Evolutionary conservation across 108 stramenopile genomes (phyloP), one percentile per base, ranked within the genome.

Genomic region (Nannochloropsis oceanica): DNA sequence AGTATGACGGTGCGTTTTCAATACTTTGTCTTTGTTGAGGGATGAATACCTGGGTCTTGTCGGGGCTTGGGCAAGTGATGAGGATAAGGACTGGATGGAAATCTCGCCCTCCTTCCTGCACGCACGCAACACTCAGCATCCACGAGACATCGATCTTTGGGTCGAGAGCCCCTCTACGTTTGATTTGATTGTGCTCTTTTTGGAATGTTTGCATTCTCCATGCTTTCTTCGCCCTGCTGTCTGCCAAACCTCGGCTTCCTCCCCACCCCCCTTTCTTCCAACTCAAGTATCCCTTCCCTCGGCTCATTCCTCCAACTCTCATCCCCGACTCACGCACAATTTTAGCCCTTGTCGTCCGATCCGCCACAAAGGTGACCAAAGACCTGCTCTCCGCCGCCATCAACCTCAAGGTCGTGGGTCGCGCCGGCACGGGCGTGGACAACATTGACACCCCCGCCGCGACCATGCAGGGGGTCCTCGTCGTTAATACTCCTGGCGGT

Each of bases 361-460:
- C 89, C 42, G 91, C 88, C 43, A 91, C 91, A 10, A 91, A 91
- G 90, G 91, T 91, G 9, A 89, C 85, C 46, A 87, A 82, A 8
- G 90, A 87, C 27, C 42, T 91, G 26, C 84, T 91, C 73, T 26
- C 88, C 25, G 88, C 91, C 27, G 91, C 87, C 20, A 79, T 83
- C 18, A 91, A 91, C 80, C 80, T 91, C 42, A 91, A 91, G 87
- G 85, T 91, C 13, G 88, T 91, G 42, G 91, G 91, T 27, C 84
- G 82, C 2, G 83, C 86, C 13, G 86, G 26, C 42, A 42, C 79
- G 73, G 91, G 91, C 44, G 91, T 91, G 25, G 91, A 91, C 85
- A 91, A 91, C 84, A 91, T 91, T 80, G 85, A 91, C 85, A 83
- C 88, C 25, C 87, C 80, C 20, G 87, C 88, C n/a, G 91, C 91